Percentiles rank a stretch among this genome's conserved stretches.
phyloP scores from a whole-genome alignment of 2,329 filamentous ascomycete genomes.

The Ophiostoma ips region DNA sequence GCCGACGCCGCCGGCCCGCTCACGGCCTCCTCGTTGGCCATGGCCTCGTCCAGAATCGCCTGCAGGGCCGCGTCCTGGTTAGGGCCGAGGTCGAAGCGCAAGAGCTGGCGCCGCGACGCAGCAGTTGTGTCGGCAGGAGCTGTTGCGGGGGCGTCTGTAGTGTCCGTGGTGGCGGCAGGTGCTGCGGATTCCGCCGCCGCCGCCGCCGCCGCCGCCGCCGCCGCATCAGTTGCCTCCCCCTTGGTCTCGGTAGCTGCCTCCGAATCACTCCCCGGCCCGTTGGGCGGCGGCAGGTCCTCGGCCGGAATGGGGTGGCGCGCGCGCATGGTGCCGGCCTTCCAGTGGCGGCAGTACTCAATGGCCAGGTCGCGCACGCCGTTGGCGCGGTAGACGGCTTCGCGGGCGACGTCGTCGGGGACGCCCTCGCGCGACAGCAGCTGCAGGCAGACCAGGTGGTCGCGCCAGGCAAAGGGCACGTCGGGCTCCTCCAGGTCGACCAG shows the following conservation, averaged over 20 bases:
- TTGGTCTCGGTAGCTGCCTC: neutral
- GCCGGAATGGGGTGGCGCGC: conserved; percentile 53
- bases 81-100: neutral
- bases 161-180: too few relatives aligned
- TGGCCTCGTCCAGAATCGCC: neutral
- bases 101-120: neutral
- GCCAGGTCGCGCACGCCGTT: conserved; percentile 49
- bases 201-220: too few relatives aligned
- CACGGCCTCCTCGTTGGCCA: neutral
- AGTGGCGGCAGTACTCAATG: conserved; percentile 60
- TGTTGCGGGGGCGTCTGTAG: too few relatives aligned
- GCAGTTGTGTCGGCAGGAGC: too few relatives aligned
- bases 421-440: conserved; percentile 22
- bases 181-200: too few relatives aligned
- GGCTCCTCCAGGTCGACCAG: conserved; percentile 25
- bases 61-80: neutral
- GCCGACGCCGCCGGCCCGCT: neutral
- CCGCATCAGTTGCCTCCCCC: neutral
- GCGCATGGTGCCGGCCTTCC: conserved; percentile 42
- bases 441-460: conserved; percentile 21
- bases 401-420: conserved; percentile 47
- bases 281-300: conserved; percentile 34
- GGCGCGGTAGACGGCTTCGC: conserved; percentile 72
- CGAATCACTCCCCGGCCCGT: too few relatives aligned
- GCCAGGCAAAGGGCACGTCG: conserved; percentile 34